A percentile compares a stretch with the other conserved stretches of the same genome.
Conservation (phyloP, 441 rosid species). For the Populus trichocarpa region DNA sequence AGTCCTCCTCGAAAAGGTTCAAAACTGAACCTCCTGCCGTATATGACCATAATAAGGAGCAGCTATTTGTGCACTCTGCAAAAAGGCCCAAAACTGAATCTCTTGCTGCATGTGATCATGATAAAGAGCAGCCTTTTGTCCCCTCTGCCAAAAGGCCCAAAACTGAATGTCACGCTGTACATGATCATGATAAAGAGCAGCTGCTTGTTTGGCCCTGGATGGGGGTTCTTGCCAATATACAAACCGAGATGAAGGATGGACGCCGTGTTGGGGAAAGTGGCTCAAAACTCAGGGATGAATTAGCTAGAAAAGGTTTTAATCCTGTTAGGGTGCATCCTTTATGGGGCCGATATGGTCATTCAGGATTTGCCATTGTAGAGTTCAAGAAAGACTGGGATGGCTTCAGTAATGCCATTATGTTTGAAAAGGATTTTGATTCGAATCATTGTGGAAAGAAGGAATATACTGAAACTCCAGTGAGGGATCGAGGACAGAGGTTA, state of each 20-base stretch:
- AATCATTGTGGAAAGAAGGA: constrained; percentile 48
- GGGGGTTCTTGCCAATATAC: constrained; percentile 61
- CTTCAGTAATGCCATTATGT: constrained; percentile 48
- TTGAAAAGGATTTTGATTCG: constrained; percentile 48
- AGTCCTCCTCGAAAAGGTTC: neutral
- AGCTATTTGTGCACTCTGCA: no score
- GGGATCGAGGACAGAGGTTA: constrained; percentile 31
- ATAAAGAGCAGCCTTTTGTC: no score
- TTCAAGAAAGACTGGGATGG: constrained; percentile 67
- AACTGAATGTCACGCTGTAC: neutral
- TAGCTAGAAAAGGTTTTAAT: constrained; percentile 48
- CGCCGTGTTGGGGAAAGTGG: constrained; percentile 49
- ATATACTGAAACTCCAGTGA: constrained; percentile 16
- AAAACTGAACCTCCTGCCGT: neutral
- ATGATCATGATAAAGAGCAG: constrained; percentile 17
- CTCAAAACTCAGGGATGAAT: constrained; percentile 41
- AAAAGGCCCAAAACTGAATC: neutral
- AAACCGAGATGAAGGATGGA: constrained; percentile 29
- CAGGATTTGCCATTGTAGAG: constrained; percentile 60
- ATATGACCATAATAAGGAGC: neutral
- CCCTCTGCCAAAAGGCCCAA: neutral
- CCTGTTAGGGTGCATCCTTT: constrained; percentile 53
- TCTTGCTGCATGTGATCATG: no score
- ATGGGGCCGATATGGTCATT: constrained; percentile 51
- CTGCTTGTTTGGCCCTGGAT: constrained; percentile 66